Evolutionary conservation across 139 green algal genomes (phyloP).

Genomic region (Pleodorina starrii): DNA sequence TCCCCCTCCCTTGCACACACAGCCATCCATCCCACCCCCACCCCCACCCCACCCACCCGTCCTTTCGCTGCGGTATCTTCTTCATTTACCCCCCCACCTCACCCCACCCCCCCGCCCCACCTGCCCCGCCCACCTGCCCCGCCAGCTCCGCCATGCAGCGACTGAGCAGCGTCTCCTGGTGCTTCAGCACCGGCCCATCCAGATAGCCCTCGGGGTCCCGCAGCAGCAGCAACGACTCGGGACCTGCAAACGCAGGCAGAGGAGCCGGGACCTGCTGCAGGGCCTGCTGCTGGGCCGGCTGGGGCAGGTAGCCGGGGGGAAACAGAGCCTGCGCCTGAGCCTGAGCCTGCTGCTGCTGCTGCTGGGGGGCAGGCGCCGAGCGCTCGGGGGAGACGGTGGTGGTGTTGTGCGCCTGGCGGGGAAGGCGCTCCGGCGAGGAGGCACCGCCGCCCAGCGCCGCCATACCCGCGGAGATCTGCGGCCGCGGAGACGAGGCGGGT

Average conservation of each 20-base stretch:
- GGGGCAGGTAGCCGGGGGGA: neutral
- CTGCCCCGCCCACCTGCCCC: slow-evolving; percentile 26
- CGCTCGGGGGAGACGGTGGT: neutral
- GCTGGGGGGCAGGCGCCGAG: neutral
- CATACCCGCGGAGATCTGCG: neutral
- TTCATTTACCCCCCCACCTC: neutral
- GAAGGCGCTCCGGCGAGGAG: slow-evolving; percentile 1
- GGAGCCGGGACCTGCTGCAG: neutral
- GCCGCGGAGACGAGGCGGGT: too few relatives aligned
- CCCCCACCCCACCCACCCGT: too few relatives aligned
- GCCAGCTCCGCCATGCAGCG: slow-evolving; percentile 52
- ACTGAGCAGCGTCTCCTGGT: slow-evolving; percentile 58
- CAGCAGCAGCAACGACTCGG: slow-evolving; percentile 34
- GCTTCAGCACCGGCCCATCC: slow-evolving; percentile 44
- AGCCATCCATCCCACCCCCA: too few relatives aligned
- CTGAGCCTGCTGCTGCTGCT: neutral
- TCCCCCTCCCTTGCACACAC: too few relatives aligned
- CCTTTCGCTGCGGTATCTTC: too few relatives aligned
- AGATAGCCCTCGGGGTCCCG: slow-evolving; percentile 53
- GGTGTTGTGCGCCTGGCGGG: slow-evolving; percentile 2
- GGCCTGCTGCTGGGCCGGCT: neutral
- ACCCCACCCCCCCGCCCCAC: too few relatives aligned
- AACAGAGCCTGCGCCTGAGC: neutral
- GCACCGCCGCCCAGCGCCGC: neutral
- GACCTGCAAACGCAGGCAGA: neutral